Conservation (phyloP, 1,284 basidiomycete species). For the Butyriboletus appendiculatus region DNA sequence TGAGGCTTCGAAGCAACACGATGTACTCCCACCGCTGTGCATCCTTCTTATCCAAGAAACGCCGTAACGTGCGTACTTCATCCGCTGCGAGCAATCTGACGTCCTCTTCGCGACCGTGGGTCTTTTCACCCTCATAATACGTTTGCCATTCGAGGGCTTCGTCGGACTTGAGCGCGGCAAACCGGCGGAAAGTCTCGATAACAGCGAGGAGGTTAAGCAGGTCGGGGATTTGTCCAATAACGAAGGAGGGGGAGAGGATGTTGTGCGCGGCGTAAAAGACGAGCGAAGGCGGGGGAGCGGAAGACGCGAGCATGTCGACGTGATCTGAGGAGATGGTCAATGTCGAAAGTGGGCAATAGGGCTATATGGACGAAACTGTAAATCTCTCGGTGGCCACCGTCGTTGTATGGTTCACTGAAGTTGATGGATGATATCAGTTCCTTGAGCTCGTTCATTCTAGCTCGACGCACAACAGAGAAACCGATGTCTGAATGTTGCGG, state of each 20-base stretch:
- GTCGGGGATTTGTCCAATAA: constrained; percentile 38
- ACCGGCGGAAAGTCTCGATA: constrained; percentile 43
- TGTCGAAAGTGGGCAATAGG: not conserved
- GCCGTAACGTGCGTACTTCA: constrained; percentile 14
- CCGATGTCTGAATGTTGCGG: too few species aligned
- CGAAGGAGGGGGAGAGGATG: constrained; percentile 40
- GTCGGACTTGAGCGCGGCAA: constrained; percentile 30
- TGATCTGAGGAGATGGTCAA: constrained; percentile 15
- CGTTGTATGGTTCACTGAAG: not conserved
- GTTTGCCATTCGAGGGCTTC: constrained; percentile 37
- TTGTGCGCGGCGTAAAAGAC: constrained; percentile 41
- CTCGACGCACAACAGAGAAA: too few species aligned
- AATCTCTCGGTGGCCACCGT: constrained; percentile 15
- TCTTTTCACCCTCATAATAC: constrained; percentile 26
- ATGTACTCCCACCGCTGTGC: constrained; percentile 38
- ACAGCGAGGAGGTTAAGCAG: constrained; percentile 44
- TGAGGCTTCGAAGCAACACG: constrained; percentile 32
- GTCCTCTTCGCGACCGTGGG: not conserved
- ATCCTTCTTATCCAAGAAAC: constrained; percentile 14
- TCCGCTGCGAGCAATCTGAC: constrained; percentile 19
- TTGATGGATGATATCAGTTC: constrained; percentile 16
- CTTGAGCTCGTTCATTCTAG: constrained; percentile 15
- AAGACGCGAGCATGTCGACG: constrained; percentile 3
- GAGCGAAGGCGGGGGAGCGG: constrained; percentile 31
- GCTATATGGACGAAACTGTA: constrained; percentile 21